Conservation (phyloP, 164 flowering plant species). For the Houttuynia cordata region DNA sequence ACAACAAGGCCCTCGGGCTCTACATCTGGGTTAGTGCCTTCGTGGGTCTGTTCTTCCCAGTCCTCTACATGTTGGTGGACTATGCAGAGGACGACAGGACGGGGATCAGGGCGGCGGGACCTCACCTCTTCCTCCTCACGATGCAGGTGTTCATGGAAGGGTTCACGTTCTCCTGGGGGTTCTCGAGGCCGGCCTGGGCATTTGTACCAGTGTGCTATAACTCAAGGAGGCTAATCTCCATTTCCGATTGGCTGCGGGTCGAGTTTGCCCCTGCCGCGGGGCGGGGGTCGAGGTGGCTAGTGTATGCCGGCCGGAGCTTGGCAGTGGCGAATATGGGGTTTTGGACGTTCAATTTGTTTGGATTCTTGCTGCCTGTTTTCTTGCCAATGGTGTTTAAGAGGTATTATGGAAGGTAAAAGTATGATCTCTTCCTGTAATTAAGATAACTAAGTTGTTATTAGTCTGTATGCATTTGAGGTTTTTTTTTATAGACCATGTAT, state of each 20-base stretch:
- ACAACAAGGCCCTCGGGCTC: slow-evolving; percentile 19
- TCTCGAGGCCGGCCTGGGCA: slow-evolving; percentile 42
- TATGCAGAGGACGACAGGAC: slow-evolving; percentile 43
- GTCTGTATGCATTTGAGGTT: too few relatives aligned
- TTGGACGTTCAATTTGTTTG: slow-evolving; percentile 74
- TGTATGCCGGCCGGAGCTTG: slow-evolving; percentile 41
- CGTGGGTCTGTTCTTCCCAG: slow-evolving; percentile 52
- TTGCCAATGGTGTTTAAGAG: slow-evolving; percentile 54
- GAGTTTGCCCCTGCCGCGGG: slow-evolving; percentile 33
- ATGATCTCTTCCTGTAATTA: too few relatives aligned
- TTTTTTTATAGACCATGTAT: too few relatives aligned
- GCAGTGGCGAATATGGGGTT: slow-evolving; percentile 60
- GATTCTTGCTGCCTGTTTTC: slow-evolving; percentile 67
- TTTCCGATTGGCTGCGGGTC: slow-evolving; percentile 43
- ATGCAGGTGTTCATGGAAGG: slow-evolving; percentile 71
- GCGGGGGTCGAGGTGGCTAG: slow-evolving; percentile 24
- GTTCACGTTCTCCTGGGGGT: slow-evolving; percentile 25
- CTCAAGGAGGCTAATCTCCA: slow-evolving; percentile 44
- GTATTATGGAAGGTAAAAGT: slow-evolving; percentile 20
- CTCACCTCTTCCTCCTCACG: slow-evolving; percentile 56
- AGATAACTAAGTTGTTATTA: too few relatives aligned
- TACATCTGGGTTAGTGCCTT: slow-evolving; percentile 40
- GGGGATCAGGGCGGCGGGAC: slow-evolving; percentile 55
- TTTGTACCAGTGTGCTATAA: slow-evolving; percentile 66
- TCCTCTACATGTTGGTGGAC: slow-evolving; percentile 55